Evolutionary conservation across 2,329 filamentous ascomycete species (phyloP).

Genomic region (Pseudogymnoascus destructans): DNA sequence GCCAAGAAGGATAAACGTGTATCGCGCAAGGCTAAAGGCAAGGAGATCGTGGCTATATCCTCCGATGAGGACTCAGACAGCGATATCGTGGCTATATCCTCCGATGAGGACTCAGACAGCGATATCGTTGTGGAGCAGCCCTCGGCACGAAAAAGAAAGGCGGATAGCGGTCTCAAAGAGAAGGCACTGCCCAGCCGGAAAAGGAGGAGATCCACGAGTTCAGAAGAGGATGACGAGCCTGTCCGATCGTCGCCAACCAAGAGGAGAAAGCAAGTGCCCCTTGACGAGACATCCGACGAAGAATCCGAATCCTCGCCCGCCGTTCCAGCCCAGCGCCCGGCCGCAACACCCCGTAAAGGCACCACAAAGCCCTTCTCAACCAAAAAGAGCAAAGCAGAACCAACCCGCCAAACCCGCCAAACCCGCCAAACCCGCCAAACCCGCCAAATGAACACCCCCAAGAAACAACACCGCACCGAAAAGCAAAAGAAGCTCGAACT

Average conservation of each 20-base stretch:
- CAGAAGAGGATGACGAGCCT: not conserved
- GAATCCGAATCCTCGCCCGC: not conserved
- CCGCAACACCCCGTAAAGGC: not conserved
- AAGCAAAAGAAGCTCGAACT: slow-evolving; percentile 32
- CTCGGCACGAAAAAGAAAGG: not conserved
- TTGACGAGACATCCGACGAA: not conserved
- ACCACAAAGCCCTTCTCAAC: not conserved
- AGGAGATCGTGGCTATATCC: not conserved
- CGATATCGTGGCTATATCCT: not conserved
- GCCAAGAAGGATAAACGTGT: not conserved
- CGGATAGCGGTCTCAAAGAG: not conserved
- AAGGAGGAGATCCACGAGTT: not conserved
- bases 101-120: not conserved
- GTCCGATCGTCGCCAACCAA: not conserved
- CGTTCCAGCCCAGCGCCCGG: not conserved
- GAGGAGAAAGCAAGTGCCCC: not conserved
- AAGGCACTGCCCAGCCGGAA: not conserved
- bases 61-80: not conserved
- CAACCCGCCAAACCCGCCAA: not conserved
- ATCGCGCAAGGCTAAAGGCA: not conserved
- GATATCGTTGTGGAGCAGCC: not conserved
- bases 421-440: not conserved
- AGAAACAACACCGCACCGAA: slow-evolving; percentile 25
- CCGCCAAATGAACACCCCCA: not conserved
- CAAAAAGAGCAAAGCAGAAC: not conserved